A percentile compares a stretch with the other conserved stretches of the same genome.
Conservation (phyloP, 1,284 basidiomycete genomes). For the Marasmius tenuissimus region DNA sequence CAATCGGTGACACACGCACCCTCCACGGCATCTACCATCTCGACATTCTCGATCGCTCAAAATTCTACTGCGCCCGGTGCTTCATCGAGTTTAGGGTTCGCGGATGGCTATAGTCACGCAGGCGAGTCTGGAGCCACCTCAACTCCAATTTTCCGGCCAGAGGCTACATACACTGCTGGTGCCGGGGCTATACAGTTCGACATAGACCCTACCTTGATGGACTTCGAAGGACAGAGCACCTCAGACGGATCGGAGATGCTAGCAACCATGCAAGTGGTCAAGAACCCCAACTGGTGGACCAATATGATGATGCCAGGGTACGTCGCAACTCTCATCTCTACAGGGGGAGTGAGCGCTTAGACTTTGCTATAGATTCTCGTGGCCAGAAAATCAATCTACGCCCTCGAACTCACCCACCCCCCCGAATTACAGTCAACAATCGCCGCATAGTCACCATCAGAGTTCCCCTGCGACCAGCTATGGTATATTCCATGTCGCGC, state of each 20-base stretch:
- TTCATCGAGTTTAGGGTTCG: conserved; percentile 14
- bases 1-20: conserved; percentile 1
- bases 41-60: conserved; percentile 18
- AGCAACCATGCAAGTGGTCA: conserved; percentile 70
- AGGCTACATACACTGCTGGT: conserved; percentile 41
- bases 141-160: conserved; percentile 40
- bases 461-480: conserved; percentile 6
- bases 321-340: conserved; percentile 9
- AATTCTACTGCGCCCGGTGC: conserved; percentile 13
- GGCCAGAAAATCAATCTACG: conserved; percentile 22
- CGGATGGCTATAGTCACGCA: background rate
- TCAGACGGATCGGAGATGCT: conserved; percentile 56
- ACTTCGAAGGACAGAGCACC: conserved; percentile 34
- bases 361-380: conserved; percentile 19
- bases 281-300: conserved; percentile 70
- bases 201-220: conserved; percentile 23
- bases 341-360: too few relatives aligned
- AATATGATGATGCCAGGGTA: conserved; percentile 84
- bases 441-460: background rate
- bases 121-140: conserved; percentile 17
- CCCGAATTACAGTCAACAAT: background rate
- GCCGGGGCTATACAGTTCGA: conserved; percentile 41
- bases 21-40: conserved; percentile 13
- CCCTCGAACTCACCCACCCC: conserved; percentile 10
- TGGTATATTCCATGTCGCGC: conserved; percentile 13